Evolutionary conservation across 1,139 yeast genomes (phyloP), one percentile per base, ranked within the genome.

Genomic region (Citeromyces siamensis): DNA sequence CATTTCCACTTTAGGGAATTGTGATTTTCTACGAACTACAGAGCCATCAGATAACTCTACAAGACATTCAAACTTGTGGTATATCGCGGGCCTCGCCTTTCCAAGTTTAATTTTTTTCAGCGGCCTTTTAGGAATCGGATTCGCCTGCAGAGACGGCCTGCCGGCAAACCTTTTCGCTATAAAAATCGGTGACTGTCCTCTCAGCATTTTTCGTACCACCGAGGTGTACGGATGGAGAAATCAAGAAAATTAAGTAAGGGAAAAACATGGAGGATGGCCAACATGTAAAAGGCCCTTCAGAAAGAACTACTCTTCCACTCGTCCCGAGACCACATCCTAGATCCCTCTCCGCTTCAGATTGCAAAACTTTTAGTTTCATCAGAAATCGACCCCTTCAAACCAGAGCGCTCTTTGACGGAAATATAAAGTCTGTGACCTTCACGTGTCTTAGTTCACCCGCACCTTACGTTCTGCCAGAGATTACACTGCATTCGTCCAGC

Each of bases 21-120:
- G 95, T 1, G 95, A 77, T 50, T 84, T 69, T 59, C 98, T 71
- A 28, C 64, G 66, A 28, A 85, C 66, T 1, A 94, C 94, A 21
- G 95, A 81, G 2, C 98, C 98, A 55, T 90, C 97, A 47, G 94
- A 80, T 40, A 88, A 68, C 58, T 88, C 95, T 9, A 90, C 88
- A 35, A 70, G 60, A 31, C 93, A 82, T 44, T 88, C 88, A 53
- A 90, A 90, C 53, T 84, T 85, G 60, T 88, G 73, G 59, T 84
- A 88, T 34, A 88, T 81, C 32, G 95, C 86, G 2, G 97, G 96
- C 59, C 96, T 73, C 13, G 95, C 86, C 53, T 78, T 79, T 36
- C 95, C 95, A 42, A 73, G 62, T 45, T 62, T 55, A 47, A 73
- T 71, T 47, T 68, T 70, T 47, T 68, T 68, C 64, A 68, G 59